phyloP scores from a whole-genome alignment of 495 filamentous ascomycete genomes.

The Viridothelium virens region DNA sequence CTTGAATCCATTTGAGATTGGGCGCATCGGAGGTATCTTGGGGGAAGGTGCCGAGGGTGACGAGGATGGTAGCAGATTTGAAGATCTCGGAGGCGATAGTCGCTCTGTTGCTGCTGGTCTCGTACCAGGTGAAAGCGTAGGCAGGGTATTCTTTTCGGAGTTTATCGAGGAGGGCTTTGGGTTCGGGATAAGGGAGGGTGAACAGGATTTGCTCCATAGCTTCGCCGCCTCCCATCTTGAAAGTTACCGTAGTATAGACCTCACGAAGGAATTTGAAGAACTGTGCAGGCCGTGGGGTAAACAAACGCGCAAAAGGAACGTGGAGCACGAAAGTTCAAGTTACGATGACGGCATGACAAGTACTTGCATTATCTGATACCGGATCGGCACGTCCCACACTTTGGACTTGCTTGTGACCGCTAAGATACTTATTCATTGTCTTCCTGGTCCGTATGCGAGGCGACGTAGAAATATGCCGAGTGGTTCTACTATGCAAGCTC shows the following conservation, averaged over 20 bases:
- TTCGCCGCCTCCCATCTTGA: conserved; percentile 31
- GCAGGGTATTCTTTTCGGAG: conserved; percentile 46
- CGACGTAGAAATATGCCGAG: too few relatives aligned
- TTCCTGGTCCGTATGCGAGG: too few relatives aligned
- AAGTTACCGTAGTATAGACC: too few relatives aligned
- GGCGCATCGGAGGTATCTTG: conserved; percentile 40
- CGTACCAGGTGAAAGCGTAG: conserved; percentile 19
- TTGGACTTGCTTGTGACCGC: too few relatives aligned
- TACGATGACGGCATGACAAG: neutral
- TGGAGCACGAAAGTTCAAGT: neutral
- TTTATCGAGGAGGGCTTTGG: conserved; percentile 35
- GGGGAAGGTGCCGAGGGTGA: conserved; percentile 52
- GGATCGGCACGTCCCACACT: too few relatives aligned
- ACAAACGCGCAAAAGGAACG: too few relatives aligned
- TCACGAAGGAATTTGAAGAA: too few relatives aligned
- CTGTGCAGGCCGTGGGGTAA: too few relatives aligned
- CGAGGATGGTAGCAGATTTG: conserved; percentile 55
- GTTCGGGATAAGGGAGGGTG: conserved; percentile 40
- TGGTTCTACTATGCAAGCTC: too few relatives aligned
- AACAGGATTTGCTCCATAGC: conserved; percentile 38
- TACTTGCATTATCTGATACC: neutral
- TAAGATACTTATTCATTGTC: too few relatives aligned
- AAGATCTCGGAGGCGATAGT: conserved; percentile 39
- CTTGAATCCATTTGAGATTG: conserved; percentile 64
- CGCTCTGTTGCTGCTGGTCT: neutral